Conservation (phyloP, 177 flowering plant species). For the Vitis hybrid region DNA sequence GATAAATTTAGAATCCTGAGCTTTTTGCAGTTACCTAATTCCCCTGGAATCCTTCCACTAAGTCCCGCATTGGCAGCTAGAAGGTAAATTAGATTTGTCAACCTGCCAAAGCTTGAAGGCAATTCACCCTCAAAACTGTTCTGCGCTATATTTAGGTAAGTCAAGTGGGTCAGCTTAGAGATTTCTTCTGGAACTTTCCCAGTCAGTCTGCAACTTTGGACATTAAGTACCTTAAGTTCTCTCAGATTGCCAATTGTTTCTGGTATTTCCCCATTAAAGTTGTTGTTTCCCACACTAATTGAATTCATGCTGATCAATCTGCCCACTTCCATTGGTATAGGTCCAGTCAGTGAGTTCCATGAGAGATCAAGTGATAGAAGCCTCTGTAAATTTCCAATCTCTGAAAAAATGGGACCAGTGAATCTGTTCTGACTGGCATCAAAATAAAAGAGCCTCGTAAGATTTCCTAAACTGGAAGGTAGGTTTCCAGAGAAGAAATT, state of each 20-base stretch:
- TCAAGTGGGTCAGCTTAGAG: slow-evolving; percentile 38
- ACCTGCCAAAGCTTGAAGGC: slow-evolving; percentile 45
- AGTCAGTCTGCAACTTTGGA: slow-evolving; percentile 34
- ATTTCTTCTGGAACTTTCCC: slow-evolving; percentile 51
- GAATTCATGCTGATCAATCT: slow-evolving; percentile 16
- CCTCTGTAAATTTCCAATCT: slow-evolving; percentile 27
- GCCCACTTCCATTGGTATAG: slow-evolving; percentile 36
- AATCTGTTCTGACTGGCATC: slow-evolving; percentile 45
- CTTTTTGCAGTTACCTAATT: slow-evolving; percentile 56
- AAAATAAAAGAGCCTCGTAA: slow-evolving; percentile 38
- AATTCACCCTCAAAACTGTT: slow-evolving; percentile 54
- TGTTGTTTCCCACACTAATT: slow-evolving; percentile 25
- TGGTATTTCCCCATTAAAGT: slow-evolving; percentile 40
- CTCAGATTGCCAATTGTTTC: slow-evolving; percentile 38
- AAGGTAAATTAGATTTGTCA: slow-evolving; percentile 38
- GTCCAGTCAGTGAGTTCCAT: slow-evolving; percentile 36
- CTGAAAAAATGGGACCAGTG: slow-evolving; percentile 35
- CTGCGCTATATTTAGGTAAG: slow-evolving; percentile 42
- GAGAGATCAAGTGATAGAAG: slow-evolving; percentile 37
- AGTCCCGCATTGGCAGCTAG: slow-evolving; percentile 47
- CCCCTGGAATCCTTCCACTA: slow-evolving; percentile 48
- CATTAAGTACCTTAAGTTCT: slow-evolving; percentile 32
- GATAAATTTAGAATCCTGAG: slow-evolving; percentile 48
- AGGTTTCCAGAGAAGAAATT: slow-evolving; percentile 51
- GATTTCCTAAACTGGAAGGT: slow-evolving; percentile 47